Evolutionary conservation across 352 stramenopile genomes (phyloP).

Genomic region (Globisporangium splendens): DNA sequence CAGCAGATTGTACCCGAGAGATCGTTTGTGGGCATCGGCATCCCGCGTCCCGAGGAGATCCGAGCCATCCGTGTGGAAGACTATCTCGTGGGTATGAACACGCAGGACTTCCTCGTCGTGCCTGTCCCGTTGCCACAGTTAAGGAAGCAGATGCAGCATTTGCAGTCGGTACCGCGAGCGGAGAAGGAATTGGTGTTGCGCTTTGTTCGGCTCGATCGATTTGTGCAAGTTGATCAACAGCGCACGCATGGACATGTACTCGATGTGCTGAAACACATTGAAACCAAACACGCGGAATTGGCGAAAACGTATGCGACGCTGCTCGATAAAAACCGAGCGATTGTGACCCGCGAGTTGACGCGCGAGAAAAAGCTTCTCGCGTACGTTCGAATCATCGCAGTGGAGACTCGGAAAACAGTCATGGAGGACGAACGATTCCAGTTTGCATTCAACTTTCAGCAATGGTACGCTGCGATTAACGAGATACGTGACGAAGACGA

Average conservation of each 20-base stretch:
- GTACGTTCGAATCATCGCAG: conserved; percentile 46
- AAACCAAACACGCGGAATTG: conserved; percentile 27
- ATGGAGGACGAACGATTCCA: conserved; percentile 42
- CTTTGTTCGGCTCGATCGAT: conserved; percentile 54
- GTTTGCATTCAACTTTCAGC: conserved; percentile 48
- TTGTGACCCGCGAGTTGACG: conserved; percentile 40
- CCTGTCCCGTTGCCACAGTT: conserved; percentile 41
- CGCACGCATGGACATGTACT: conserved; percentile 49
- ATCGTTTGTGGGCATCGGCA: conserved; percentile 11
- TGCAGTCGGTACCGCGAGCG: conserved; percentile 18
- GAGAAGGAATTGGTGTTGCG: conserved; percentile 37
- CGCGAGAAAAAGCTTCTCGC: conserved; percentile 62
- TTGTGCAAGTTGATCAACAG: conserved; percentile 31
- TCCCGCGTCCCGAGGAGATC: conserved; percentile 47
- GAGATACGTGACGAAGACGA: conserved; percentile 3
- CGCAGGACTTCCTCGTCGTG: conserved; percentile 48
- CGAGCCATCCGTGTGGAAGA: conserved; percentile 89
- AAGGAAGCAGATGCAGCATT: conserved; percentile 28
- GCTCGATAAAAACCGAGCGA: conserved; percentile 30
- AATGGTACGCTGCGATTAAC: conserved; percentile 34
- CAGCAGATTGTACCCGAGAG: conserved; percentile 25
- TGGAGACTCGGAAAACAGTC: conserved; percentile 26
- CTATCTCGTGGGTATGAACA: conserved; percentile 86
- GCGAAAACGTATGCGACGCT: conserved; percentile 36
- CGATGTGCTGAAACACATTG: conserved; percentile 37